Base-by-base conservation (phyloP, 371 early-diverging fungal species). In the Mortierella sp. region DNA sequence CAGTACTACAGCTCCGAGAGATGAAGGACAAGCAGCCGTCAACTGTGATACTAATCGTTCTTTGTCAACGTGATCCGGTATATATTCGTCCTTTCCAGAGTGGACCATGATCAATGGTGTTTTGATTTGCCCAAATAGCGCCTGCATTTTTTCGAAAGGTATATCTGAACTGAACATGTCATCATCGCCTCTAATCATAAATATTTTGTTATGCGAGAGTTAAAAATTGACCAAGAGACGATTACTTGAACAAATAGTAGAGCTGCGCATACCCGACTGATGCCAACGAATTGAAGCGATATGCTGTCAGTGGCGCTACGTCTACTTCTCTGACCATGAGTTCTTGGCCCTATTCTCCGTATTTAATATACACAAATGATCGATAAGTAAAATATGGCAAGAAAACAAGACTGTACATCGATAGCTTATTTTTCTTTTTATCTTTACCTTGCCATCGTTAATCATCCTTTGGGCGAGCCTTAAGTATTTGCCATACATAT, bases 101-200 rank as follows among this genome's bases (percentile, higher is more conserved):
- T 86, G 83, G 9, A 86, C 74, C 80, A 82, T 75, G 8, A 84
- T 69, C 51, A 86, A 68, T 1, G 89, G 89, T 9, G 71, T 53
- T 10, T 72, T 64, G 26, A 89, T 69, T 26, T 76, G 80, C 40
- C 76, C 31, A 53, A 82, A 89, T 6, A 88, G 69, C 17, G 51
- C 56, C 34, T 61, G 67, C 54, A 89, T 75, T 28, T 59, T 76
- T 15, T 83, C 76, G 19, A 80, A 70, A 17, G 87, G 65, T 7
- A 87, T 82, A 68, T 89, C 89, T 9, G 87, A 84, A 2, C 88
- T 88, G 61, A 89, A 89, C 43, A 89, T 84, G 64, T 89, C 89
- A 61, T 89, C 88, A 54, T 88, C 88, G 0, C 89, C 89, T 12
- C 89, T 88, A 76, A 19, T 56, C 0, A 34, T 28, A 6, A n/a